A percentile compares a stretch with the other conserved stretches of the same genome.
Conservation (phyloP, 169 alveolate species). For the Theileria equi region DNA sequence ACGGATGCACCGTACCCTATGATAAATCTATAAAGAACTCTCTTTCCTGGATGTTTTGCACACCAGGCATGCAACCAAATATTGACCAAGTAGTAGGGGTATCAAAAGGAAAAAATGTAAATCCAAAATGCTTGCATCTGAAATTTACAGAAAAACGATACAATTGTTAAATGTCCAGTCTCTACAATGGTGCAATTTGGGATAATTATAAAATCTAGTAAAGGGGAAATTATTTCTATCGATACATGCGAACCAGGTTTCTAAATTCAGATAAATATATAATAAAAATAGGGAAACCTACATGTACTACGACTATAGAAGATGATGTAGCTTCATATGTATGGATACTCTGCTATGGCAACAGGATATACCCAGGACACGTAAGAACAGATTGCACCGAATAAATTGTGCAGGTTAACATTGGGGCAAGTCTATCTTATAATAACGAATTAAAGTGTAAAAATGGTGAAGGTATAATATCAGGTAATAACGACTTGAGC, state of each 20-base stretch:
- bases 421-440: neutral
- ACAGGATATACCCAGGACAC: too few relatives aligned
- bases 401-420: neutral
- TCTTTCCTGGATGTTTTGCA: slow-evolving; percentile 37
- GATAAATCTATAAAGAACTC: slow-evolving; percentile 16
- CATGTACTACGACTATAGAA: slow-evolving; percentile 5
- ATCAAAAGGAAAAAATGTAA: slow-evolving; percentile 17
- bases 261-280: neutral
- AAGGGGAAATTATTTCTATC: neutral
- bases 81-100: slow-evolving; percentile 25
- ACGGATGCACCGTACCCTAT: slow-evolving; percentile 41
- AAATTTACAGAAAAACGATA: slow-evolving; percentile 2
- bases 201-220: slow-evolving; percentile 2
- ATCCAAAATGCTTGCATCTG: neutral
- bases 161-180: slow-evolving; percentile 24
- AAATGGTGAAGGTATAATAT: slow-evolving; percentile 11
- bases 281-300: neutral
- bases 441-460: too few relatives aligned
- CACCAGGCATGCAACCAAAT: slow-evolving; percentile 52
- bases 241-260: slow-evolving; percentile 36
- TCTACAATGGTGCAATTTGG: slow-evolving; percentile 42
- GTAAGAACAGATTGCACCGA: slow-evolving; percentile 1
- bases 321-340: slow-evolving; percentile 1
- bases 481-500: neutral
- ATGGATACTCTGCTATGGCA: slow-evolving; percentile 35